Base-by-base conservation (phyloP, 495 filamentous ascomycete genomes). In the Hyaloscypha bicolor region DNA sequence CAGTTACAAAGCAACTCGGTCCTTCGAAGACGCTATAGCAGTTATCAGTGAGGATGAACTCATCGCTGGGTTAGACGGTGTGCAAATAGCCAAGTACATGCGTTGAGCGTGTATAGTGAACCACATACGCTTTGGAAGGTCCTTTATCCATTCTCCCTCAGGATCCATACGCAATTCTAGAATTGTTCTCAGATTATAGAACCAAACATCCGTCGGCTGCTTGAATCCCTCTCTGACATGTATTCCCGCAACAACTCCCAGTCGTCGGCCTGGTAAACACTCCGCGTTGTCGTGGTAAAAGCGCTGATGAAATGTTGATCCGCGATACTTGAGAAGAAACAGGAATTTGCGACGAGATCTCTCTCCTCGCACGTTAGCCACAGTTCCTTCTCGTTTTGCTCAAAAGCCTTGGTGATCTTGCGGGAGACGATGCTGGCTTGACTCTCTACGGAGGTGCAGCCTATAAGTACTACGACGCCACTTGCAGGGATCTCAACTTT, bases 261-360 rank as follows among this genome's bases (percentile, higher is more conserved):
- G 66, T 87, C 85, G 42, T 80, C 65, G 12, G 29, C 55, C 8
- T 72, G 42, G 66, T 86, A 86, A 86, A 3, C 63, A 67, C 9
- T 81, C 79, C 2, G 68, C 55, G 8, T 48, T 73, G 16, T 78
- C 69, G 39, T 76, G 69, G 66, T 75, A 73, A 71, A 75, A 83
- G 8, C 76, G 73, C 25, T 56, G 29, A 42, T 78, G 71, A 51
- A 82, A 81, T 8, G 33, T 42, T 1, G 48, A 51, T 51, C 69
- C 71, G 22, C 85, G 80, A 64, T 83, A 86, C 59, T 80, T 82
- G 75, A 86, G 80, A 21, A 86, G 74, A 72, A 85, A 86, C 19
- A 86, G 73, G 63, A 86, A 86, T 60, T 83, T 85, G 65, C 83
- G 79, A 86, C 62, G 6, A 69, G 29, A 64, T 84, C 71, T 56